Evolutionary conservation across 2,329 filamentous ascomycete species (phyloP), one percentile per base, ranked within the genome.

Genomic region (Sclerotinia spermophila): DNA sequence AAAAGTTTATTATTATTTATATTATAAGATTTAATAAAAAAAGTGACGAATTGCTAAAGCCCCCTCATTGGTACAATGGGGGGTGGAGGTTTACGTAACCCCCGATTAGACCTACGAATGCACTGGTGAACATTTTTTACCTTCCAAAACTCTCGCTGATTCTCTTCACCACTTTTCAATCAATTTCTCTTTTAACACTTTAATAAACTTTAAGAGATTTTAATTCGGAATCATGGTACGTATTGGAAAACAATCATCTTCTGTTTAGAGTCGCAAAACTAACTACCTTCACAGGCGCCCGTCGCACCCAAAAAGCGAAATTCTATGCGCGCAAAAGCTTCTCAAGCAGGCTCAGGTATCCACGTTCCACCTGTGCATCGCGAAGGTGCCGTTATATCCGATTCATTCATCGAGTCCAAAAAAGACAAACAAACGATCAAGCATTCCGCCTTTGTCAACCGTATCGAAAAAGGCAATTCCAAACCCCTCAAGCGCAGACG

Each of bases 341-440:
- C 30, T 84, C 86, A 51, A 84, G 84, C 17, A 82, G 85, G 72
- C 80, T 84, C 33, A 84, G 86, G 66, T 81, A 64, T 70, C 5
- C 35, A 67, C 15, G 62, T 51, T 13, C 72, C 72, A 59, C 71
- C 72, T 21, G 62, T 76, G 60, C 77, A 78, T 79, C 86, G 85
- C 67, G 78, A 82, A 64, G 82, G 85, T 75, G 84, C 86, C 75
- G 78, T 82, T 62, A 83, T 86, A 21, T 80, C 83, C 60, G 86
- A 89, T 79, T 73, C 79, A 72, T 94, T 95, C 81, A 83, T 89
- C 72, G 86, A 89, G 69, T 89, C 86, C 73, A 98, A 97, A 82
- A 90, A 87, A 79, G 92, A 96, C 83, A 97, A 95, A 83, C 91
- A 90, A 35, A 83, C 86, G 45, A 92, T 96, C 76, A 94, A 94